These are phyloP conservation scores for Suillus subaureus DNA, from an alignment of 768 basidiomycete genomes.

Conservation along the genomic window DNA sequence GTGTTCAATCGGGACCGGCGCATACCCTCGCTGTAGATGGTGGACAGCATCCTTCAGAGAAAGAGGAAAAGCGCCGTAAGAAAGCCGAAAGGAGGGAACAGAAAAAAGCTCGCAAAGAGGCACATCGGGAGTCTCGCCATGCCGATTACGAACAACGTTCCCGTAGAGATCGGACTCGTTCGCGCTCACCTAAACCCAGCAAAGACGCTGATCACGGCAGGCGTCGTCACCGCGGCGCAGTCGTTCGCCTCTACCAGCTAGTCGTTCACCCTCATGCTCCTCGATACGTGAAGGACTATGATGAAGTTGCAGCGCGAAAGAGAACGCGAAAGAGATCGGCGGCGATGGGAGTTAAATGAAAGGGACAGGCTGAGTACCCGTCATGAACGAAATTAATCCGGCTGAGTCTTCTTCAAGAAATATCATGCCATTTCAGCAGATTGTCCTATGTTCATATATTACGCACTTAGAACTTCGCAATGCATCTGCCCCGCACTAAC, in stretches of 20 bases:
- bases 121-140: slow-evolving; percentile 40
- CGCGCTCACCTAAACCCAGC: slow-evolving; percentile 35
- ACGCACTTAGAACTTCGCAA: slow-evolving; percentile 9
- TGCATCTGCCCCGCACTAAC: slow-evolving; percentile 8
- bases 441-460: slow-evolving; percentile 11
- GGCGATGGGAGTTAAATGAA: slow-evolving; percentile 52
- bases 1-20: slow-evolving; percentile 16
- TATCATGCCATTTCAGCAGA: slow-evolving; percentile 10
- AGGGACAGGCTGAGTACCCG: slow-evolving; percentile 37
- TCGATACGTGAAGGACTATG: slow-evolving; percentile 27
- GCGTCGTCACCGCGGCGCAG: slow-evolving; percentile 28
- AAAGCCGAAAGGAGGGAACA: slow-evolving; percentile 63
- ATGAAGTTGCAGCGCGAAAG: slow-evolving; percentile 28
- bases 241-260: slow-evolving; percentile 28
- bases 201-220: slow-evolving; percentile 19
- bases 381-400: slow-evolving; percentile 22
- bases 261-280: slow-evolving; percentile 21
- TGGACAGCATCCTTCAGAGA: slow-evolving; percentile 37
- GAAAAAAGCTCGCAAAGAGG: slow-evolving; percentile 58
- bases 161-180: slow-evolving; percentile 35
- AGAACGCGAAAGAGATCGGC: slow-evolving; percentile 47
- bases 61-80: slow-evolving; percentile 52
- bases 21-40: slow-evolving; percentile 30
- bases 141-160: slow-evolving; percentile 29
- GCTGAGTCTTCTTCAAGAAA: slow-evolving; percentile 2